phyloP scores from a whole-genome alignment of 306 rosid species.

The Prunus kanzakura region DNA sequence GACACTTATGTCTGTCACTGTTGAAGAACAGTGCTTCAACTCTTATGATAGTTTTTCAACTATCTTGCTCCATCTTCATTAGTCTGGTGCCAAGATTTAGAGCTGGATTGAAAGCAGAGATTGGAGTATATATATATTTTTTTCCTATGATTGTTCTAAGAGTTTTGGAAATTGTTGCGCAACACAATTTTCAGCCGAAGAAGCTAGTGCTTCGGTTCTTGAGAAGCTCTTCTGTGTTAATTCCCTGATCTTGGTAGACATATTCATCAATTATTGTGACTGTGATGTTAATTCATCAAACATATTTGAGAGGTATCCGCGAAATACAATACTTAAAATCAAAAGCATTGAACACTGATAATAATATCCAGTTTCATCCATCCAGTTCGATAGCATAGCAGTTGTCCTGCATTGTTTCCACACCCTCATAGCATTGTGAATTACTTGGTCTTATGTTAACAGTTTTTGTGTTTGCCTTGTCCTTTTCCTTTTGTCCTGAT shows the following conservation, averaged over 20 bases:
- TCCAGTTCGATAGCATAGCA: neutral
- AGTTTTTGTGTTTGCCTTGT: constrained; percentile 6
- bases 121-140: constrained; percentile 58
- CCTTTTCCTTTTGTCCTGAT: constrained; percentile 13
- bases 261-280: constrained; percentile 80
- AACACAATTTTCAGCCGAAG: constrained; percentile 97
- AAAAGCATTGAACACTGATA: constrained; percentile 8
- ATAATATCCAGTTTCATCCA: constrained; percentile 28
- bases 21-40: constrained; percentile 98
- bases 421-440: constrained; percentile 9
- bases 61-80: constrained; percentile 95
- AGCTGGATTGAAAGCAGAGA: constrained; percentile 95
- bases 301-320: constrained; percentile 85
- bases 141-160: constrained; percentile 98
- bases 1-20: constrained; percentile 78
- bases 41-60: constrained; percentile 92
- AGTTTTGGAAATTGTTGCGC: constrained; percentile 94
- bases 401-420: constrained; percentile 7
- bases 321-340: neutral
- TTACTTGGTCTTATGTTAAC: constrained; percentile 23
- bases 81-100: constrained; percentile 98
- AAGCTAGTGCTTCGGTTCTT: constrained; percentile 91
- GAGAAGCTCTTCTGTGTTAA: constrained; percentile 74
- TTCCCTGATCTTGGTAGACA: constrained; percentile 95
- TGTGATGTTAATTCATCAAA: constrained; percentile 99